Evolutionary conservation across 768 basidiomycete species (phyloP), one percentile per base, ranked within the genome.

Genomic region (Exidia glandulosa): DNA sequence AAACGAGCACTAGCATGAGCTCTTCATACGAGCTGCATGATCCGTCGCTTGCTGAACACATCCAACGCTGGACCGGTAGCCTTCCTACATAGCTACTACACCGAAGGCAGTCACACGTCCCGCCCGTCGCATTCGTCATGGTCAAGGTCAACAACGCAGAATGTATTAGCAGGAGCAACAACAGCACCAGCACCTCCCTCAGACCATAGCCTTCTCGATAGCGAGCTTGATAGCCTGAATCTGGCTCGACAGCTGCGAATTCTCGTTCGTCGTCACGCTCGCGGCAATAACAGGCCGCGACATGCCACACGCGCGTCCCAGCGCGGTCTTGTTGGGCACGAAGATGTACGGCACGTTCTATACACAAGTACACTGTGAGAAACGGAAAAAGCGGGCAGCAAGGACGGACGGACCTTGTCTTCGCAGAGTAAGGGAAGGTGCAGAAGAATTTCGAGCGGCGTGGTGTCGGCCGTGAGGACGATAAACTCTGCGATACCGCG

Each of bases 401-500:
- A 58, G 23, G n/a, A 30, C 47, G 36, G 29, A 64, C 75, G 7
- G 58, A 87, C 91, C 84, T 99, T 99, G 78, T 99, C 96, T 73
- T 99, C 96, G 70, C 96, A 99, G 30, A 99, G 80, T 62, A 99
- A 80, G 36, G 96, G 96, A 32, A 99, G 85, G 74, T 99, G 96
- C 63, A 99, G 83, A 59, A 99, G 76, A 73, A 99, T 99, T 72
- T 98, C 96, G 67, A 99, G 81, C 54, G 96, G 96, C 73, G 98
- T 94, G 32, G 95, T 97, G 69, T 99, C 94, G 59, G 87, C 87
- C 59, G 96, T 96, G 73, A 99, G 79, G 68, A 99, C 84, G 75
- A 98, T 93, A 75, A 99, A 90, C 75, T 99, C 96, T 62, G 94
- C 88, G 65, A 95, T 90, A 77, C 95, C 95, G 68, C 95, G 90